Evolutionary conservation across 805 yeast genomes (phyloP), one percentile per base, ranked within the genome.

Genomic region (Candida dajiaensis): DNA sequence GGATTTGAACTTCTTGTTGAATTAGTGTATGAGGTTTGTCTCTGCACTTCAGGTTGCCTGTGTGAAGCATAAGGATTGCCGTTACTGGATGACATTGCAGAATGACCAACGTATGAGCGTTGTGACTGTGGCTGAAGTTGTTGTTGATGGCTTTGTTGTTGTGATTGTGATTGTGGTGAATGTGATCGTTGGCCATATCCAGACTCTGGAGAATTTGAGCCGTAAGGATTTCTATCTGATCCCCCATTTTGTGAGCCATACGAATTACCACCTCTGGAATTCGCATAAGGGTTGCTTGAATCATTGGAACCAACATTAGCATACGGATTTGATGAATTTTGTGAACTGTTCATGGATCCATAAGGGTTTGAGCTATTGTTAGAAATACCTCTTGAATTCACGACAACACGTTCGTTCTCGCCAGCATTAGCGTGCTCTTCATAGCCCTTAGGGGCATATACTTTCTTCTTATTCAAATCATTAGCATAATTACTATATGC

Each of bases 401-500:
- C 22, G 12, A 40, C 41, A 10, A 39, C 42, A 19, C 29, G 36
- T n/a, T 22, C 45, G 7, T 42, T 20, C 16, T 46, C 49, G 1
- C 40, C 52, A 11, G 57, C 56, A 10, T 46, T 49, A 12, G 65
- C 65, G 38, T 55, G 54, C 37, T 58, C 53, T 38, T 65, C 67
- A 49, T 69, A 69, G 1, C 72, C 72, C 41, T 63, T 59, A 16
- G 74, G 74, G 2, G 73, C 72, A 48, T 64, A 67, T 26, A 63
- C 60, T 40, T 62, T 62, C 43, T 64, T 63, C 31, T 61, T 57
- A 3, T 62, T 58, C 43, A 63, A 66, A 21, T 72, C 74, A 47
- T 66, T 67, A 6, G 81, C 77, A 56, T 64, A 73, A 22, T 68
- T 66, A 2, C 72, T 66, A 51, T 76, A 78, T 5, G 80, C 80